Conservation (phyloP, 2,329 filamentous ascomycete species). For the Pleurostoma richardsiae region DNA sequence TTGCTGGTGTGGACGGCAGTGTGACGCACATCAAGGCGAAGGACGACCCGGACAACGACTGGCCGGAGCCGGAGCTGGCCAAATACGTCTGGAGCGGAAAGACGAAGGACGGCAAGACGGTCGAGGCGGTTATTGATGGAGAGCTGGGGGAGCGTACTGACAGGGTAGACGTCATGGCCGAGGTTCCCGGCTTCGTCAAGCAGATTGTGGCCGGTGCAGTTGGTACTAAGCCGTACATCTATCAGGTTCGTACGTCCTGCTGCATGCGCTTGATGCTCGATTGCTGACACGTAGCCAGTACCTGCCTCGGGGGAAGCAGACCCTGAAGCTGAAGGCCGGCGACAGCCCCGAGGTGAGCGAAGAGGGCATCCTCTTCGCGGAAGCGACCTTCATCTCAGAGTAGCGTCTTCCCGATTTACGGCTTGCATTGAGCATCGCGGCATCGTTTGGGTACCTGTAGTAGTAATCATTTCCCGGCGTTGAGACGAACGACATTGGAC, state of each 20-base stretch:
- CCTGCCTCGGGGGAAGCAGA: slow-evolving; percentile 58
- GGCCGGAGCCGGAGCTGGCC: slow-evolving; percentile 77
- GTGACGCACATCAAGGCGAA: slow-evolving; percentile 66
- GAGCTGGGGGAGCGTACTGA: slow-evolving; percentile 67
- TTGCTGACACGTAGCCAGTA: slow-evolving; percentile 50
- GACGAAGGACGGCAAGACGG: slow-evolving; percentile 68
- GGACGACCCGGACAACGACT: slow-evolving; percentile 73
- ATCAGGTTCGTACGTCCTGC: slow-evolving; percentile 57
- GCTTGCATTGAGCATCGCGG: background rate
- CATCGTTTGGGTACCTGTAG: background rate
- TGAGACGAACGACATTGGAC: background rate
- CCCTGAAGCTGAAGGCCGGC: slow-evolving; percentile 79
- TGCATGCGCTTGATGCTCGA: slow-evolving; percentile 11
- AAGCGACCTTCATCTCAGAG: slow-evolving; percentile 93
- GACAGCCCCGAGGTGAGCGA: slow-evolving; percentile 71
- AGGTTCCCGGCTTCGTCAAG: slow-evolving; percentile 95
- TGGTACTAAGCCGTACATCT: slow-evolving; percentile 96
- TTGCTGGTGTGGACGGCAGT: slow-evolving; percentile 60
- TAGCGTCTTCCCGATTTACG: slow-evolving; percentile 13
- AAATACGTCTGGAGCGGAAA: slow-evolving; percentile 76
- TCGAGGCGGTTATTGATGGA: slow-evolving; percentile 66
- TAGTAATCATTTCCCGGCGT: background rate
- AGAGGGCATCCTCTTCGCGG: slow-evolving; percentile 73
- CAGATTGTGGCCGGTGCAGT: slow-evolving; percentile 81
- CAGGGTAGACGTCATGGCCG: slow-evolving; percentile 90